Conservation (phyloP, 805 yeast species). For the Maudiozyma pseudohumilis region DNA sequence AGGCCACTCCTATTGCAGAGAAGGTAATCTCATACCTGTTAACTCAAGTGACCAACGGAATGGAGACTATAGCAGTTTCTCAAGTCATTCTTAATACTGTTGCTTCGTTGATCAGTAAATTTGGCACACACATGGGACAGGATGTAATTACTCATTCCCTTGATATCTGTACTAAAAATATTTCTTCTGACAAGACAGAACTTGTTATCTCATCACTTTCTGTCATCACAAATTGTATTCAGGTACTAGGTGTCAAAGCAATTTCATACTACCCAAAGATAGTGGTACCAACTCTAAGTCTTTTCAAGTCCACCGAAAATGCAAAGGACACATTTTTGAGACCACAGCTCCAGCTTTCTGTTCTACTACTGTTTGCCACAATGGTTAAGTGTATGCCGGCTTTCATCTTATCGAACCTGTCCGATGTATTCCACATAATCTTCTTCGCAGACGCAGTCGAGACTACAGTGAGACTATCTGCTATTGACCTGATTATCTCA, state of each 20-base stretch:
- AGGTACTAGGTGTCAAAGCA: constrained; percentile 72
- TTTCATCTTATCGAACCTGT: constrained; percentile 62
- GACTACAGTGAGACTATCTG: constrained; percentile 47
- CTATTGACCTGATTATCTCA: constrained; percentile 51
- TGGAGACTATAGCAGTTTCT: constrained; percentile 36
- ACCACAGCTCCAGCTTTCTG: constrained; percentile 51
- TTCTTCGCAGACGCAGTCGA: constrained; percentile 52
- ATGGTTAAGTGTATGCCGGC: constrained; percentile 77
- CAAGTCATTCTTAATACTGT: constrained; percentile 65
- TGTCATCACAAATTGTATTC: constrained; percentile 59
- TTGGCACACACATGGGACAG: constrained; percentile 42
- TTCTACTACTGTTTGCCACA: constrained; percentile 61
- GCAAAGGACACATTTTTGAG: constrained; percentile 20
- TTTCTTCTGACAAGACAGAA: constrained; percentile 47
- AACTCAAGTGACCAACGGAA: constrained; percentile 26
- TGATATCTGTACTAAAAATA: constrained; percentile 38
- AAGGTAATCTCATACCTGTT: constrained; percentile 43
- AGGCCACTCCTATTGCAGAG: constrained; percentile 42
- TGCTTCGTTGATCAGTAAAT: constrained; percentile 52
- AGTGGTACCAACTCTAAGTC: constrained; percentile 59
- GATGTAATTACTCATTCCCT: constrained; percentile 41
- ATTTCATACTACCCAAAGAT: constrained; percentile 80
- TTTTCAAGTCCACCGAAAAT: constrained; percentile 36
- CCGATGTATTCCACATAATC: constrained; percentile 48
- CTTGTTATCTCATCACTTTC: constrained; percentile 63